phyloP scores from a whole-genome alignment of 768 basidiomycete genomes.

The Scleroderma bovista region DNA sequence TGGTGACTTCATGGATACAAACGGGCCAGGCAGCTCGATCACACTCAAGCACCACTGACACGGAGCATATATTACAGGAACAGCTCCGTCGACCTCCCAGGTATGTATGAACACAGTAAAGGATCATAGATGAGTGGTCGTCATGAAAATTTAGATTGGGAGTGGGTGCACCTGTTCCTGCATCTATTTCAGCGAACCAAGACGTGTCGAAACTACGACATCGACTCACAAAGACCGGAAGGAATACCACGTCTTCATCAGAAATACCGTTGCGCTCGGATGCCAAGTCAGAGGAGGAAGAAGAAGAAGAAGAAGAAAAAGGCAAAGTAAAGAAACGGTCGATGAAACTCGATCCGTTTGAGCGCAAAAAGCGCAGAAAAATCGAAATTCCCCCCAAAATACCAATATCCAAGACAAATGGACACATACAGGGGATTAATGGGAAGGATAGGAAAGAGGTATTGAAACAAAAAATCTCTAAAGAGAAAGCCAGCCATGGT shows the following conservation, averaged over 20 bases:
- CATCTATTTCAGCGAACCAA: slow-evolving; percentile 36
- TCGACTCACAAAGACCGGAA: slow-evolving; percentile 45
- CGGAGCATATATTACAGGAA: slow-evolving; percentile 57
- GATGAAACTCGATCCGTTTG: slow-evolving; percentile 53
- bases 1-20: slow-evolving; percentile 75
- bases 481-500: slow-evolving; percentile 7
- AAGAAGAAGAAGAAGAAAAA: slow-evolving; percentile 47
- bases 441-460: neutral
- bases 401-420: neutral
- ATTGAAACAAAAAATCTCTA: neutral
- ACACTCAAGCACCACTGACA: slow-evolving; percentile 24
- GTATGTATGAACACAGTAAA: slow-evolving; percentile 32
- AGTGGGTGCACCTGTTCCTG: slow-evolving; percentile 63
- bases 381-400: slow-evolving; percentile 8
- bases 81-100: slow-evolving; percentile 66
- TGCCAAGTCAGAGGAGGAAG: slow-evolving; percentile 39
- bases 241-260: slow-evolving; percentile 44
- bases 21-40: slow-evolving; percentile 39
- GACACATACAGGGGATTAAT: too few relatives aligned
- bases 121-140: neutral
- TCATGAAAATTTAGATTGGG: slow-evolving; percentile 48
- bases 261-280: slow-evolving; percentile 18
- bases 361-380: slow-evolving; percentile 42
- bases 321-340: slow-evolving; percentile 57
- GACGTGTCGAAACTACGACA: slow-evolving; percentile 61